Evolutionary conservation across 2,329 filamentous ascomycete genomes (phyloP).

Genomic region (Neoarthrinium moseri): DNA sequence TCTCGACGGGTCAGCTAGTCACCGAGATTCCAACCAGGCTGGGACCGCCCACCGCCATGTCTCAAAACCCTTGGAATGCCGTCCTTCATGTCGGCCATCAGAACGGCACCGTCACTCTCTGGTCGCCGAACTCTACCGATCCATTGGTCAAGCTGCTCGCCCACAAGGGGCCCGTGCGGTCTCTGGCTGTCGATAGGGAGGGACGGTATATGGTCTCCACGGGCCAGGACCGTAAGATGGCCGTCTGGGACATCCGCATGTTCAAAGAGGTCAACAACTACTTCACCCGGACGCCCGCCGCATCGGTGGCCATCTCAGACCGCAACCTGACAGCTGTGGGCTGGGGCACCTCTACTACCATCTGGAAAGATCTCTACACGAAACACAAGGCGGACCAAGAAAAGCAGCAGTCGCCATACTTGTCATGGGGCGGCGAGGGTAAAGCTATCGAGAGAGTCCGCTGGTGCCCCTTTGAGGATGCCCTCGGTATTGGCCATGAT

Average conservation of each 20-base stretch:
- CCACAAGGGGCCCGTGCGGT: conserved; percentile 84
- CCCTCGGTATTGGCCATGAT: conserved; percentile 82
- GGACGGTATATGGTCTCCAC: conserved; percentile 95
- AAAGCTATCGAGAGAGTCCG: conserved; percentile 74
- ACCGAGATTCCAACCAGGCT: conserved; percentile 38
- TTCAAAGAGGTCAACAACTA: conserved; percentile 81
- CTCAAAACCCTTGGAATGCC: conserved; percentile 90
- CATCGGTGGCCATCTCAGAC: conserved; percentile 85
- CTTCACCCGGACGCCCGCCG: conserved; percentile 77
- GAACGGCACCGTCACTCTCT: conserved; percentile 90
- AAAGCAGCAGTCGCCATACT: conserved; percentile 85
- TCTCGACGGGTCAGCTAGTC: conserved; percentile 86
- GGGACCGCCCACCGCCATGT: conserved; percentile 78
- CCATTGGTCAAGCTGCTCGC: conserved; percentile 89
- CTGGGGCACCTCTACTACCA: conserved; percentile 83
- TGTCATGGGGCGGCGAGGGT: conserved; percentile 88
- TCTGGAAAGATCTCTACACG: conserved; percentile 89
- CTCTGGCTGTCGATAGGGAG: conserved; percentile 81
- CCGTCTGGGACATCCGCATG: conserved; percentile 82
- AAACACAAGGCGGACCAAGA: conserved; percentile 69
- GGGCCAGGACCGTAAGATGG: conserved; percentile 86
- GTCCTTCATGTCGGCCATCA: conserved; percentile 91
- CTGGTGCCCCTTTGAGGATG: conserved; percentile 95
- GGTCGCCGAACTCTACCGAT: conserved; percentile 88
- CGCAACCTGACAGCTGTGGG: conserved; percentile 83